Conservation (phyloP, 768 basidiomycete genomes). For the Tricholoma hemisulphureum region DNA sequence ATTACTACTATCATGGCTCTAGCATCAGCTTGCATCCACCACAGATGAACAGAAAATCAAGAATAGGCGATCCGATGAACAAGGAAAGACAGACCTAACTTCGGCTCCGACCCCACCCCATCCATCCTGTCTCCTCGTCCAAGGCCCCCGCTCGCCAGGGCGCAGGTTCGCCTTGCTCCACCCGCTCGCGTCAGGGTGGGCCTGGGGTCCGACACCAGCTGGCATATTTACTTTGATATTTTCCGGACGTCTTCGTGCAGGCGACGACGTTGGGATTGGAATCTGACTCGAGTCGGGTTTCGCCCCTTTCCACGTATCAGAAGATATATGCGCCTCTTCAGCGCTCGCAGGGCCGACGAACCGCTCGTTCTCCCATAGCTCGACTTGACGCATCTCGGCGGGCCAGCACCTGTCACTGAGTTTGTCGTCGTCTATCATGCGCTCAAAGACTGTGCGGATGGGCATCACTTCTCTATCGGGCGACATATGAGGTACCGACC, state of each 20-base stretch:
- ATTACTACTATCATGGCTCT: slow-evolving; percentile 58
- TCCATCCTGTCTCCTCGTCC: slow-evolving; percentile 72
- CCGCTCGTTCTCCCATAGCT: slow-evolving; percentile 81
- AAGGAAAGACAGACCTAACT: slow-evolving; percentile 55
- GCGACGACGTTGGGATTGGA: background rate
- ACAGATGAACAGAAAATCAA: background rate
- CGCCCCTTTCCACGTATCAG: background rate
- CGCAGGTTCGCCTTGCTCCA: slow-evolving; percentile 48
- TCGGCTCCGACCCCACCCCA: slow-evolving; percentile 61
- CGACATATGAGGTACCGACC: too few relatives aligned
- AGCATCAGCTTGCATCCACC: slow-evolving; percentile 9
- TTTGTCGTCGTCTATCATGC: slow-evolving; percentile 61
- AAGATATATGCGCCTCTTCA: background rate
- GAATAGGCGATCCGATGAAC: background rate
- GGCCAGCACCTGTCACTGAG: slow-evolving; percentile 65
- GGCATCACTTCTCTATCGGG: slow-evolving; percentile 2
- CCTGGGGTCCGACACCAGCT: background rate
- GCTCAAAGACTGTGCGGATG: slow-evolving; percentile 30
- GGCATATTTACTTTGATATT: background rate
- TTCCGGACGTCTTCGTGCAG: background rate
- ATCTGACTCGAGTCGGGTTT: background rate
- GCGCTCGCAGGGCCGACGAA: too few relatives aligned
- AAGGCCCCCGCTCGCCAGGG: slow-evolving; percentile 53
- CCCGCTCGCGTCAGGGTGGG: slow-evolving; percentile 18
- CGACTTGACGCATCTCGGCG: slow-evolving; percentile 63